Evolutionary conservation across 2,329 filamentous ascomycete genomes (phyloP).

Genomic region (Paecilomyces sp.): DNA sequence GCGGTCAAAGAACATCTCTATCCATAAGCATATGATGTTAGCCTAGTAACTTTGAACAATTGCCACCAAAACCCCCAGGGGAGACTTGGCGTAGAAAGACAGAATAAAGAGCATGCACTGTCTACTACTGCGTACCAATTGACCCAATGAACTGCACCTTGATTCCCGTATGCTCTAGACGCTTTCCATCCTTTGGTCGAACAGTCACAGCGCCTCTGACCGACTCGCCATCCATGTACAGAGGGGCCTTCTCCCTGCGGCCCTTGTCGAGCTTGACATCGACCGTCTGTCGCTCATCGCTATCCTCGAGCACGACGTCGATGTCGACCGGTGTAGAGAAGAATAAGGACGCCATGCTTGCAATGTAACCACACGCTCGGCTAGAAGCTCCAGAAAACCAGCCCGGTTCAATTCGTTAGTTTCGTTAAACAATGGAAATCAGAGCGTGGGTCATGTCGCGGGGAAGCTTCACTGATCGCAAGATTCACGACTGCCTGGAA

Average conservation of each 20-base stretch:
- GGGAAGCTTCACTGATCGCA: not conserved
- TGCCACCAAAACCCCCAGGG: not conserved
- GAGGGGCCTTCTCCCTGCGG: slow-evolving; percentile 87
- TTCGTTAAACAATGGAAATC: slow-evolving; percentile 7
- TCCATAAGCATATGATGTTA: not conserved
- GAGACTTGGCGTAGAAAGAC: not conserved
- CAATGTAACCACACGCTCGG: not conserved
- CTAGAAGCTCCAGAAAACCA: not conserved
- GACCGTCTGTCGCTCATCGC: slow-evolving; percentile 88
- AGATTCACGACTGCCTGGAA: slow-evolving; percentile 6
- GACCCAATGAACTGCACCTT: slow-evolving; percentile 99
- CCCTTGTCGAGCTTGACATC: slow-evolving; percentile 99
- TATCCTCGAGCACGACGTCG: slow-evolving; percentile 93
- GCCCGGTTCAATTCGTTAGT: slow-evolving; percentile 1
- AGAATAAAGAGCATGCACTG: not conserved
- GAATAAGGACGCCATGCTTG: slow-evolving; percentile 89
- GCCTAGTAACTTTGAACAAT: not conserved
- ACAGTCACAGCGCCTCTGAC: slow-evolving; percentile 95
- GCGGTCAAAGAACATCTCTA: slow-evolving; percentile 99
- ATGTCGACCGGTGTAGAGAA: slow-evolving; percentile 98
- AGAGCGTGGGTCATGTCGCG: slow-evolving; percentile 7
- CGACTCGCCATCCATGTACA: slow-evolving; percentile 97
- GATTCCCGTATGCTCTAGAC: slow-evolving; percentile 95
- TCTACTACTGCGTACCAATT: slow-evolving; percentile 58
- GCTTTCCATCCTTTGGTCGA: slow-evolving; percentile 94